Evolutionary conservation across 371 early-diverging fungal species (phyloP).

Genomic region (Choanephora cucurbitarum): DNA sequence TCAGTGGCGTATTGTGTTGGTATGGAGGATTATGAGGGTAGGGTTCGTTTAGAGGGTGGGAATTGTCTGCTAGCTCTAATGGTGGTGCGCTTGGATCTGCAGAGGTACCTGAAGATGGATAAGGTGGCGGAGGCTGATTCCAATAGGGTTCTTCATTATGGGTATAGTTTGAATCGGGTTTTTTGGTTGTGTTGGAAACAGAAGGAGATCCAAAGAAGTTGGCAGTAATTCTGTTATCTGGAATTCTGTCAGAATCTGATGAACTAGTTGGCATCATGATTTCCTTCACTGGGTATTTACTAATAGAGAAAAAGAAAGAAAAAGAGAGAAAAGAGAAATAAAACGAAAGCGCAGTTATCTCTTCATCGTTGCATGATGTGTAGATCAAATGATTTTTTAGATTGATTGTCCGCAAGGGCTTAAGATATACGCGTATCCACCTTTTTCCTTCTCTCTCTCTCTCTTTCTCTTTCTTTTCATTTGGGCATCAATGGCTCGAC

Average conservation of each 20-base stretch:
- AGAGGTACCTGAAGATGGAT: neutral
- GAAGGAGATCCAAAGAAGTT: neutral
- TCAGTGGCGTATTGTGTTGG: neutral
- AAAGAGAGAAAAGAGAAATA: no score
- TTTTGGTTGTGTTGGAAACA: neutral
- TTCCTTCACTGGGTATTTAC: no score
- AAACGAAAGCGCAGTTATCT: no score
- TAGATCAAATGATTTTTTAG: no score
- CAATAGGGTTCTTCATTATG: neutral
- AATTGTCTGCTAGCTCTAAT: neutral
- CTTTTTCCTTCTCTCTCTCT: neutral
- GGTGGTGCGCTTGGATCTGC: slow-evolving; percentile 6
- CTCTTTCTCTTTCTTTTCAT: neutral
- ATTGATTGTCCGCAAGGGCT: no score
- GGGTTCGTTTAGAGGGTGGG: neutral
- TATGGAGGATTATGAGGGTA: neutral
- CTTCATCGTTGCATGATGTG: no score
- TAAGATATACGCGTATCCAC: neutral
- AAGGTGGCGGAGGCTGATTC: neutral
- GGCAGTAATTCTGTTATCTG: neutral
- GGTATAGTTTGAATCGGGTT: neutral
- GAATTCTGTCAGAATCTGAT: neutral
- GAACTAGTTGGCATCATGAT: no score
- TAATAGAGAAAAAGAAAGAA: no score
- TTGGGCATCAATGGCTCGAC: slow-evolving; percentile 13